Evolutionary conservation across 2,329 filamentous ascomycete species (phyloP).

Genomic region (Cytospora mali): DNA sequence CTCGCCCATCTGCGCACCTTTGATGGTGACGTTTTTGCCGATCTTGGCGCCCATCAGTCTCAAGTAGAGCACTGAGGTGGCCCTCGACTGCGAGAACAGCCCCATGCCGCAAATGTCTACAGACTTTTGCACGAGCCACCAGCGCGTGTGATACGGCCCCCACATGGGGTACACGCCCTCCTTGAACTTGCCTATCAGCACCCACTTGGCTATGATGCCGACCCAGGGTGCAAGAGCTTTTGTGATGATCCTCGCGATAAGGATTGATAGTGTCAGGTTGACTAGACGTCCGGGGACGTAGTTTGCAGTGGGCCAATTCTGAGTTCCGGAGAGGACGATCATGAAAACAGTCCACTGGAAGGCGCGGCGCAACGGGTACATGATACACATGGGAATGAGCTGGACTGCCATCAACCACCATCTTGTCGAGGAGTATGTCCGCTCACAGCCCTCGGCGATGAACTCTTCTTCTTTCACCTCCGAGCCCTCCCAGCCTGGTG

Average conservation of each 20-base stretch:
- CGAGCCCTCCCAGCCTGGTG: slow-evolving; percentile 4
- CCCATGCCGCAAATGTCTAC: slow-evolving; percentile 52
- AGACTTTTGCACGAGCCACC: slow-evolving; percentile 61
- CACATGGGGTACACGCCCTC: slow-evolving; percentile 62
- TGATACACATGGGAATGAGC: slow-evolving; percentile 50
- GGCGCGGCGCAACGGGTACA: slow-evolving; percentile 55
- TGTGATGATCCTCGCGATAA: slow-evolving; percentile 45
- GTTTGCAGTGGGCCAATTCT: slow-evolving; percentile 43
- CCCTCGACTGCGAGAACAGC: slow-evolving; percentile 45
- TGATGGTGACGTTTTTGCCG: slow-evolving; percentile 53
- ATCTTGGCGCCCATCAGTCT: slow-evolving; percentile 56
- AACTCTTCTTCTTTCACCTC: slow-evolving; percentile 1
- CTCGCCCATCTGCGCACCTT: slow-evolving; percentile 51
- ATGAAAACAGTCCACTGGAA: slow-evolving; percentile 58
- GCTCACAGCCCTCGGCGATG: slow-evolving; percentile 14
- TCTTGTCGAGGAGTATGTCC: slow-evolving; percentile 52
- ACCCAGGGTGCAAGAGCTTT: slow-evolving; percentile 46
- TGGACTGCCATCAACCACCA: slow-evolving; percentile 52
- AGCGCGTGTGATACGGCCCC: slow-evolving; percentile 59
- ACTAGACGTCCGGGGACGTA: slow-evolving; percentile 49
- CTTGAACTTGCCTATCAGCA: slow-evolving; percentile 55
- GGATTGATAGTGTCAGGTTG: slow-evolving; percentile 49
- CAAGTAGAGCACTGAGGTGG: slow-evolving; percentile 48
- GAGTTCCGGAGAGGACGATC: slow-evolving; percentile 46
- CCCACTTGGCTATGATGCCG: slow-evolving; percentile 57